These are phyloP conservation scores for Tetrapisispora phaffii DNA, from an alignment of 805 yeast species.

Conservation along the genomic window DNA sequence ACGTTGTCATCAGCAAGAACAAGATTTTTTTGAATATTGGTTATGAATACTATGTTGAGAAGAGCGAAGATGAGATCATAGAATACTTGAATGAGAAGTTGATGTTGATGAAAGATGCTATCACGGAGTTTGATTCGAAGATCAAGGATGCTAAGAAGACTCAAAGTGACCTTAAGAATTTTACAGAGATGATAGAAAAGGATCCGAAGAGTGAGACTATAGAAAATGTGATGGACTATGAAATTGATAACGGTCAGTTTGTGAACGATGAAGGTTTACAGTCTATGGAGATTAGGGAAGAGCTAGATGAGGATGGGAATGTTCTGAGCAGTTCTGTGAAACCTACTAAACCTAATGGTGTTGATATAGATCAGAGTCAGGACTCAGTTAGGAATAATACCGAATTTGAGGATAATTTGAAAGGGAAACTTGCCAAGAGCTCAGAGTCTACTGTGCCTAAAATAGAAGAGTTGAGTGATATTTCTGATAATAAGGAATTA, in stretches of 20 bases:
- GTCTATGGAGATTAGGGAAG: conserved; percentile 75
- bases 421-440: conserved; percentile 6
- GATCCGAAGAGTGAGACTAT: background rate
- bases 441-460: background rate
- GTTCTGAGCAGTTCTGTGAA: conserved; percentile 40
- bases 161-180: conserved; percentile 18
- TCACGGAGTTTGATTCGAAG: conserved; percentile 32
- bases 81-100: conserved; percentile 20
- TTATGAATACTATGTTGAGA: conserved; percentile 27
- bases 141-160: conserved; percentile 34
- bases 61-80: conserved; percentile 15
- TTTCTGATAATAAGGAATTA: background rate
- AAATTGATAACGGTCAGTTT: conserved; percentile 1
- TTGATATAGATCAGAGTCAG: background rate
- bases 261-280: conserved; percentile 43
- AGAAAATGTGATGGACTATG: conserved; percentile 20
- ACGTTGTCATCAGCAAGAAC: conserved; percentile 20
- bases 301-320: conserved; percentile 75
- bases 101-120: conserved; percentile 29
- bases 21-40: conserved; percentile 24
- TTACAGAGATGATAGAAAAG: conserved; percentile 3
- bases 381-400: background rate
- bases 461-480: background rate
- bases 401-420: conserved; percentile 11
- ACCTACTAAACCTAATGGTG: conserved; percentile 22